Base-by-base conservation (phyloP, 2,329 filamentous ascomycete species). In the Alternaria infectoria region DNA sequence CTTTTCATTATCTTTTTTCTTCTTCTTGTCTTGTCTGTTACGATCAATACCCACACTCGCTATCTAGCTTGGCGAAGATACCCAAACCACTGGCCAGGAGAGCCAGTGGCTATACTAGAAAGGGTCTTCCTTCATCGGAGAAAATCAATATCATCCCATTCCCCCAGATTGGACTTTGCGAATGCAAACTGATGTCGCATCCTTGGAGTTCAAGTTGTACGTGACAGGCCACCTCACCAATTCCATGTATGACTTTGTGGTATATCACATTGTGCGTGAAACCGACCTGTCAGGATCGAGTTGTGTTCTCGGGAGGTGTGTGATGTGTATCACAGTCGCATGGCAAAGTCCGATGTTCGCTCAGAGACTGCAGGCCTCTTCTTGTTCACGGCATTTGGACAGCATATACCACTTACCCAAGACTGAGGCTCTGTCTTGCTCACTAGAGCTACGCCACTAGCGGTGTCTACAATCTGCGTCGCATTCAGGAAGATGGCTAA, bases 111-210 rank as follows among this genome's bases (percentile, higher is more conserved):
- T 67, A 73, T 68, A 67, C 68, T 76, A 78, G 76, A 78, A 75
- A 77, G 71, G 74, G 68, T 70, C 69, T 71, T 71, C 74, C 75
- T 77, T 75, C 76, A 77, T 66, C 70, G 75, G 76, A 76, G 71
- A 74, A 78, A 77, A 75, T 71, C 65, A 62, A 72, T 72, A 68
- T 65, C 70, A 70, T 36, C 36, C 30, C 49, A 17, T 21, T 25
- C 36, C 32, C 30, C 36, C 19, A 6, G 23, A 23, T n/a, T n/a
- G 30, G 19, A 13, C 11, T 36, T 15, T 36, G 12, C 30, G 15
- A 25, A 7, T 25, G 36, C 19, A 21, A 9, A 25, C n/a, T 52
- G 36, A 40, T 40, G 57, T 57, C 17, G 23, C 21, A n/a, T 56
- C 40, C 21, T 23, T 25, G 26, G 21, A 15, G 7, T 46, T 21